Evolutionary conservation across 2,329 filamentous ascomycete genomes (phyloP), one percentile per base, ranked within the genome.

Genomic region (Microsporum audouinii): DNA sequence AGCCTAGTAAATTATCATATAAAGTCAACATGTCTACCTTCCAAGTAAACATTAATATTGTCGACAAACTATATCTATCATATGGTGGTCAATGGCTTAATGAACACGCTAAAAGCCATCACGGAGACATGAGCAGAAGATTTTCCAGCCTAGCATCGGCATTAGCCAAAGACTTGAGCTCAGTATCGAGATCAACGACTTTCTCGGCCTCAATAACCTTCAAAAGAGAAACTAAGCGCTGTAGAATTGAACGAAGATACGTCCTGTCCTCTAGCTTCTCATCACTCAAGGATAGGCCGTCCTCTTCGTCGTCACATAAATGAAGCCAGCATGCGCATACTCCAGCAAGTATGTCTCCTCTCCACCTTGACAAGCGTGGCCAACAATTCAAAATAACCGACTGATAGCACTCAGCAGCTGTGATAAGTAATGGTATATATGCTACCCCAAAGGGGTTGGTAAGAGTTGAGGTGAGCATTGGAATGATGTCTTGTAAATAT

Each of bases 371-470:
- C 3, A 95, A 75, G 3, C 89, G 79, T 8, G 88, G 87, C 85
- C 89, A 91, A 62, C 83, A 84, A 62, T 80, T 85, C 10, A 79
- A 66, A 8, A 95, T 74, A 12, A 87, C 74, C 0, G 76, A 74
- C 59, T 84, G 79, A 27, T 89, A 67, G 0, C 84, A 79, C 17
- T 76, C 70, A 2, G 80, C 71, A 0, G 84, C 80, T 0, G 81
- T 76, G 0, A 78, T 59, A 1, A 90, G 73, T 1, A 86, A 75
- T 0, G 78, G 73, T 0, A 80, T 76, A 63, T 82, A 77, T 0
- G 80, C 77, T 7, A 80, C 75, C 0, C 81, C 80, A 68, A 94
- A 89, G 0, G 88, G 85, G 68, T 91, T 84, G 1, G 82, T 79
- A 59, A 95, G 76, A 7, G 87, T 81, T 43, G 78, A 76, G 1